Percentiles rank a stretch among this genome's conserved stretches.
phyloP scores from a whole-genome alignment of 2,329 filamentous ascomycete species.

The Fusarium stilboides region DNA sequence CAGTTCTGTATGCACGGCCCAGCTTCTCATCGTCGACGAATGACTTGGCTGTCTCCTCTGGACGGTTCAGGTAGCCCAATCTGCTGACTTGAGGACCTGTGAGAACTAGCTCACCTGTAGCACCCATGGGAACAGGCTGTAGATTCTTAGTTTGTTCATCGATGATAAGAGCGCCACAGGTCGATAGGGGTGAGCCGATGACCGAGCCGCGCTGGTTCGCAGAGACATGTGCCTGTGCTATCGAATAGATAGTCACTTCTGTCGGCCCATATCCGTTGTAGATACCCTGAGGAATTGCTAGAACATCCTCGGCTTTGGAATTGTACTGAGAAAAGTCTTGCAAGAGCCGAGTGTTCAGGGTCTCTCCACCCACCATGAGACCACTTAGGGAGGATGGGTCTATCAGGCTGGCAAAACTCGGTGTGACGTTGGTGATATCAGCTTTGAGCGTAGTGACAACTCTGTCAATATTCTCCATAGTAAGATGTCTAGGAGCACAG shows the following conservation, averaged over 20 bases:
- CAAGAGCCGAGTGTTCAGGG: conserved; percentile 17
- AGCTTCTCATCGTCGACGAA: conserved; percentile 6
- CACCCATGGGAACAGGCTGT: conserved; percentile 13
- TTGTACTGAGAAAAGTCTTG: conserved; percentile 19
- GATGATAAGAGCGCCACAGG: background rate
- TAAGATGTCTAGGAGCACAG: conserved; percentile 15
- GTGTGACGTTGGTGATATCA: conserved; percentile 32
- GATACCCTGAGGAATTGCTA: background rate
- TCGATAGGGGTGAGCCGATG: conserved; percentile 2
- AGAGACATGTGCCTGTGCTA: conserved; percentile 21
- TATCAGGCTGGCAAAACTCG: conserved; percentile 22
- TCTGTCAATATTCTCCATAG: conserved; percentile 25
- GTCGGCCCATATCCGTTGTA: conserved; percentile 34
- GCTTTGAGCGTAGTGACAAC: conserved; percentile 8
- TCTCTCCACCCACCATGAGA: conserved; percentile 36
- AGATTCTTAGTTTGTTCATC: background rate
- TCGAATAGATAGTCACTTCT: conserved; percentile 24
- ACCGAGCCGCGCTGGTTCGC: conserved; percentile 18
- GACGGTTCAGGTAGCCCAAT: conserved; percentile 26
- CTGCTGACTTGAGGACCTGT: conserved; percentile 24
- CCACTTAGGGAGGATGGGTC: conserved; percentile 5
- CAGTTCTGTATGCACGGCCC: conserved; percentile 22
- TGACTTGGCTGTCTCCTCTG: conserved; percentile 4
- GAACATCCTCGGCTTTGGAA: rapidly evolving
- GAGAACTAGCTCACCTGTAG: conserved; percentile 23